Percentiles rank a stretch among this genome's conserved stretches.
These are phyloP conservation scores for Xylariaceae sp. DNA, from an alignment of 2,329 filamentous ascomycete species.

Conservation along the genomic window DNA sequence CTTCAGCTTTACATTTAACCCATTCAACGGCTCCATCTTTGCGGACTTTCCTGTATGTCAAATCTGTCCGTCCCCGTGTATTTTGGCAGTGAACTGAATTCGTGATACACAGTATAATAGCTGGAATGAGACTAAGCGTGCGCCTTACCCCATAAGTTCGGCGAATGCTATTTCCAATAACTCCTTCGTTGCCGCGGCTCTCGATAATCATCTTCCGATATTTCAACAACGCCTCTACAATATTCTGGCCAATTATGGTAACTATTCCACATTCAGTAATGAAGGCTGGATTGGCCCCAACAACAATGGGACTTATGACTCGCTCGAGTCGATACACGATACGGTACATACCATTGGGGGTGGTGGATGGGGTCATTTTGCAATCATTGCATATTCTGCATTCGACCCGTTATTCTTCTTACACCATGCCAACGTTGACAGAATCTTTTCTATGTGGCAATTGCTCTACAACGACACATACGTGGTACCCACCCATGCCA, in stretches of 20 bases:
- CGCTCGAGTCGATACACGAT: conserved; percentile 62
- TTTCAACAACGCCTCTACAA: conserved; percentile 63
- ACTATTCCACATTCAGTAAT: conserved; percentile 67
- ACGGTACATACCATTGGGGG: conserved; percentile 54
- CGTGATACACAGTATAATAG: conserved; percentile 50
- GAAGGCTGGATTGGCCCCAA: conserved; percentile 54
- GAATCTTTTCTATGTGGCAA: conserved; percentile 75
- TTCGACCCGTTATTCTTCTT: conserved; percentile 80
- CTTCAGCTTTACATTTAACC: conserved; percentile 57
- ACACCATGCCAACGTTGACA: conserved; percentile 73
- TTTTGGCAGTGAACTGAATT: no score
- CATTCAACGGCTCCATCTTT: conserved; percentile 55
- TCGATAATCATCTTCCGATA: conserved; percentile 50
- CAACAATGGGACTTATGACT: conserved; percentile 52
- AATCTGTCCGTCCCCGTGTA: no score
- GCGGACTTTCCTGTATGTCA: conserved; percentile 55
- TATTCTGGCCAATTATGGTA: conserved; percentile 62
- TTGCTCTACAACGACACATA: conserved; percentile 65
- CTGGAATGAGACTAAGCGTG: conserved; percentile 59
- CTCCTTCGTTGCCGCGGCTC: conserved; percentile 46
- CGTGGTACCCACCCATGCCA: conserved; percentile 52
- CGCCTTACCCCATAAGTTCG: conserved; percentile 41
- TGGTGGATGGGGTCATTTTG: conserved; percentile 60
- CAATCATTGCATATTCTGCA: conserved; percentile 65
- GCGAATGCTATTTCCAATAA: conserved; percentile 55